Base-by-base conservation (phyloP, 1,139 yeast genomes). In the Geotrichum citri-aurantii region DNA sequence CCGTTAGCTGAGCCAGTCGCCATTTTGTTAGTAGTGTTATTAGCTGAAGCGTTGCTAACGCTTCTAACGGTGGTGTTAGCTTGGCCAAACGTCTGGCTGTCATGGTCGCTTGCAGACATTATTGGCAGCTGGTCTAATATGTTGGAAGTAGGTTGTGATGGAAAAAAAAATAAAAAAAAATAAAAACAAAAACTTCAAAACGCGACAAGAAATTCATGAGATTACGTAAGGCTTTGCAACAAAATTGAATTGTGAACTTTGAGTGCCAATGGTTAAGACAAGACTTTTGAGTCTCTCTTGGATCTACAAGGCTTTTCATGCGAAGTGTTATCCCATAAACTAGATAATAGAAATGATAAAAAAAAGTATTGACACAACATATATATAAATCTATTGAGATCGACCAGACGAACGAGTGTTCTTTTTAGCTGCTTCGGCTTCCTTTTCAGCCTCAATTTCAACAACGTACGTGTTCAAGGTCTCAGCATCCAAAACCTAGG, bases 391-490 rank as follows among this genome's bases (percentile, higher is more conserved):
- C 52, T 52, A 57, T 42, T 49, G 42, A 40, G 59, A 49, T 21
- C 55, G 29, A 42, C 51, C 54, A 48, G 56, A 27, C 27, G 63
- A 52, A 50, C 65, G 57, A 40, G 57, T 78, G 60, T 84, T 81
- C 77, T 86, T 86, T 79, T 88, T 88, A 64, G 89, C 96, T 27
- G 90, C 92, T 73, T 91, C 97, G 44, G 87, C 88, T 59, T 84
- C 93, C 78, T 92, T 92, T 72, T 93, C 98, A 50, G 83, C 88
- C 74, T 93, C 99, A 64, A 93, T 88, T 67, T 85, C 87, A 62
- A 85, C 84, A 55, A 93, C 97, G 67, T 84, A 82, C 57, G 79
- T 79, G 65, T 84, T 88, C 65, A 95, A 84, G 65, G 86, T 89
- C 33, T 88, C 97, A 59, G 83, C 81, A 31, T 83, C 77, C 29